Base-by-base conservation (phyloP, 768 basidiomycete genomes). In the Stropharia rugosoannulata region DNA sequence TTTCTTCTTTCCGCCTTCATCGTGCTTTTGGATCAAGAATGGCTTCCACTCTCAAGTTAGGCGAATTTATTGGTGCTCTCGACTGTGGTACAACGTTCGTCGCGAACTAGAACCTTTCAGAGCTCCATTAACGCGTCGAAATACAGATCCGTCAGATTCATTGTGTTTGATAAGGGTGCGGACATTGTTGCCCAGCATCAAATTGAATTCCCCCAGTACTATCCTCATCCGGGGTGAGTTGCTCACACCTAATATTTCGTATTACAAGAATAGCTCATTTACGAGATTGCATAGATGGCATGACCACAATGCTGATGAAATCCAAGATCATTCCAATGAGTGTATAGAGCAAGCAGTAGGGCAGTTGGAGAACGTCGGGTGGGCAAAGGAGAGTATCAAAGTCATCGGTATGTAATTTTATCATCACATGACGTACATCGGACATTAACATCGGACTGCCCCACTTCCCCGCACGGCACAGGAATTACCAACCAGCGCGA, bases 401-500 rank as follows among this genome's bases (percentile, higher is more conserved):
- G 89, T 90, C 59, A 92, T 99, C 61, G 96, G 95, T 94, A 65
- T 59, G 86, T 73, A 15, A 42, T 36, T 54, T 36, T 38, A n/a
- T 47, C 50, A 54, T 59, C 57, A 59, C 56, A 55, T 50, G 40
- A 37, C 29, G 29, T 32, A 32, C 29, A 32, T 32, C 29, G 9
- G 29, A 7, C 49, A 22, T 19, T 32, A 50, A 52, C 37, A 49
- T 16, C 48, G 61, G 51, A 59, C 55, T 55, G 43, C 27, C 59
- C 42, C 52, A 54, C 56, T 60, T 45, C 56, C 40, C 50, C 7
- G 25, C 25, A 37, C 27, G 22, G 29, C 9, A 32, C 60, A 88
- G 90, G 95, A 22, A 92, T 98, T 73, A 98, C 96, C 40, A 99
- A 98, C 68, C 96, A 98, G 73, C 87, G 97, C 52, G 97, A 98